Conservation (phyloP, 2,329 filamentous ascomycete genomes). For the Cladophialophora bantiana region DNA sequence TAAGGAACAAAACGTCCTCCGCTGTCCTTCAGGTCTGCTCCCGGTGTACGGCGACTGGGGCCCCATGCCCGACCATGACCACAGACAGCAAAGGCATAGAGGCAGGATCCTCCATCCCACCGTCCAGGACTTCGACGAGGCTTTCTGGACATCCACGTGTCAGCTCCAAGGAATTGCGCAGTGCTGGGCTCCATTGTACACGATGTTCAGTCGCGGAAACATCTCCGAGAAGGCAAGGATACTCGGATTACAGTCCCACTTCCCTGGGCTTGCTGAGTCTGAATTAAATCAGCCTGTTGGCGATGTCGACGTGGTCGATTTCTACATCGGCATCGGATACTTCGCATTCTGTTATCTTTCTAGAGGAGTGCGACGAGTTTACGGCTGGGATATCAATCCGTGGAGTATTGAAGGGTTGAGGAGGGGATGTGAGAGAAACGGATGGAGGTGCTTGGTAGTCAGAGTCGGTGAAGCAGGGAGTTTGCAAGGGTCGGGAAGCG, state of each 20-base stretch:
- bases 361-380: slow-evolving; percentile 71
- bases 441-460: slow-evolving; percentile 68
- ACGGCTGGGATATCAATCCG: slow-evolving; percentile 90
- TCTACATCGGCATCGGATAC: slow-evolving; percentile 94
- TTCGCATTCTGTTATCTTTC: slow-evolving; percentile 84
- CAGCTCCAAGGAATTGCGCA: slow-evolving; percentile 82
- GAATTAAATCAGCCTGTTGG: slow-evolving; percentile 38
- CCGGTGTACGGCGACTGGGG: slow-evolving; percentile 80
- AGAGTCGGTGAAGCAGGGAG: slow-evolving; percentile 48
- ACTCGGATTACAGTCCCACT: slow-evolving; percentile 51
- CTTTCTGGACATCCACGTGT: slow-evolving; percentile 79
- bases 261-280: slow-evolving; percentile 35
- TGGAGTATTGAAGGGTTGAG: slow-evolving; percentile 85
- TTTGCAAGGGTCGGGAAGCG: slow-evolving; percentile 24
- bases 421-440: slow-evolving; percentile 74
- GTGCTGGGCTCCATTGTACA: slow-evolving; percentile 86
- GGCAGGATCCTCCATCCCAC: slow-evolving; percentile 44
- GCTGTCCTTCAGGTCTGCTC: slow-evolving; percentile 73
- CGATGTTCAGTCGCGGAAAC: slow-evolving; percentile 94
- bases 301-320: slow-evolving; percentile 66
- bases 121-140: slow-evolving; percentile 64
- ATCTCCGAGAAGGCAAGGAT: slow-evolving; percentile 85
- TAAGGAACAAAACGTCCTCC: slow-evolving; percentile 70
- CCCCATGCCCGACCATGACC: slow-evolving; percentile 42
- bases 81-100: slow-evolving; percentile 11